These are phyloP conservation scores for Chlorella sp. DNA, from an alignment of 139 green algal genomes.

Conservation along the genomic window DNA sequence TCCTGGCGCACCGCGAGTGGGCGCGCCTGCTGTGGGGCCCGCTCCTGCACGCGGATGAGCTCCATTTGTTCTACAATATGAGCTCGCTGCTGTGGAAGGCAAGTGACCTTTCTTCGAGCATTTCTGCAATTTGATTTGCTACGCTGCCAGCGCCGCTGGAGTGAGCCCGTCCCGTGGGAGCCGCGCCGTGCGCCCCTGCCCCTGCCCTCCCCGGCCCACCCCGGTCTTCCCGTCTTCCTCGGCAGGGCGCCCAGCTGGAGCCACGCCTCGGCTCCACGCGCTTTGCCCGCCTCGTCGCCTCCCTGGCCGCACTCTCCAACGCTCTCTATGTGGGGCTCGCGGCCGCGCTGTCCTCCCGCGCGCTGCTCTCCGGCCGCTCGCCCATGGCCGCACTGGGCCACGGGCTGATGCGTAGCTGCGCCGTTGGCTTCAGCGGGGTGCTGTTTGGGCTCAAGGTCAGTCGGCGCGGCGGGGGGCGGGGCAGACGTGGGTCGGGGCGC, in stretches of 20 bases:
- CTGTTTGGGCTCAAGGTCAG: conserved; percentile 75
- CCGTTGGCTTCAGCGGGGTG: conserved; percentile 72
- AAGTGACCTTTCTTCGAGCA: not conserved
- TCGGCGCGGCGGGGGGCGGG: too few species aligned
- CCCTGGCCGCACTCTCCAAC: conserved; percentile 63
- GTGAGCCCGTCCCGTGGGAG: too few species aligned
- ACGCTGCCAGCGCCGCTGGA: too few species aligned
- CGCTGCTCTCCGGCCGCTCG: not conserved
- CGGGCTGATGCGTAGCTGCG: conserved; percentile 48
- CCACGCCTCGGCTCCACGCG: conserved; percentile 38
- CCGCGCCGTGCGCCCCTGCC: too few species aligned
- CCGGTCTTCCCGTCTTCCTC: not conserved
- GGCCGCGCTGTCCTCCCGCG: not conserved
- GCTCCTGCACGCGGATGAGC: conserved; percentile 69
- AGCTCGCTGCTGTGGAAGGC: conserved; percentile 75
- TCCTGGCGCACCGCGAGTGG: conserved; percentile 38
- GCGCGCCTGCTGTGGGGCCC: conserved; percentile 57
- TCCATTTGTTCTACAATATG: conserved; percentile 85
- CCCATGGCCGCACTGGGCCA: not conserved
- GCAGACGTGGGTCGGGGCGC: too few species aligned
- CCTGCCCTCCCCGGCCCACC: too few species aligned
- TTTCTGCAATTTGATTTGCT: not conserved
- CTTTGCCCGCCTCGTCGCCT: conserved; percentile 58
- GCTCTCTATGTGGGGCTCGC: conserved; percentile 39
- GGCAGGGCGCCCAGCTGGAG: conserved; percentile 74